phyloP scores from a whole-genome alignment of 2,329 filamentous ascomycete species.

The Ophiosphaerella narmari region DNA sequence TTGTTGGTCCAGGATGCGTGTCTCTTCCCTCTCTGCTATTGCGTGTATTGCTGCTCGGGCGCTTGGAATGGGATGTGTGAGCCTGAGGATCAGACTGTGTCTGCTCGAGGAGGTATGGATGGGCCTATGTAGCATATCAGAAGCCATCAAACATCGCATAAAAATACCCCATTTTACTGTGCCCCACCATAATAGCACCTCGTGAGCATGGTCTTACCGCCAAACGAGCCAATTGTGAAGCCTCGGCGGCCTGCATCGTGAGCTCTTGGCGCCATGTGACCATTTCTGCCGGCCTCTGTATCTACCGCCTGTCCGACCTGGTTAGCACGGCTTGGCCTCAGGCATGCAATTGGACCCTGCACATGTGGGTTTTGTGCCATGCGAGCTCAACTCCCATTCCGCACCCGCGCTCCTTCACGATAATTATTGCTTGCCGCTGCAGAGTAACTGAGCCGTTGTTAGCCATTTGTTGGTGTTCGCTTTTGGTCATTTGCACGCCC shows the following conservation, averaged over 20 bases:
- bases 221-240: constrained; percentile 17
- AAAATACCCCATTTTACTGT: constrained; percentile 10
- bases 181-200: constrained; percentile 15
- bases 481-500: not conserved
- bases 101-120: too few relatives aligned
- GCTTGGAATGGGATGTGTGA: not conserved
- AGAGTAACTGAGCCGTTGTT: too few relatives aligned
- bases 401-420: constrained; percentile 10
- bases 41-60: constrained; percentile 8
- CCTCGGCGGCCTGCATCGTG: constrained; percentile 35
- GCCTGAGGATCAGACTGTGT: too few relatives aligned
- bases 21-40: constrained; percentile 7
- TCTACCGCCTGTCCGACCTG: constrained; percentile 32
- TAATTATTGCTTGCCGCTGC: too few relatives aligned
- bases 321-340: constrained; percentile 12
- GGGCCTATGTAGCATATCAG: constrained; percentile 20
- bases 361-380: constrained; percentile 1
- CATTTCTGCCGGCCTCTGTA: constrained; percentile 14
- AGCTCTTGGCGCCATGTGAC: constrained; percentile 33
- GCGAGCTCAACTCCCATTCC: constrained; percentile 7
- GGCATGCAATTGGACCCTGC: constrained; percentile 29
- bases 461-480: too few relatives aligned
- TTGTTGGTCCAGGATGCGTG: constrained; percentile 11
- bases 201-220: constrained; percentile 23
- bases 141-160: constrained; percentile 25